Conservation (phyloP, 768 basidiomycete genomes). For the Psilocybe cubensis region DNA sequence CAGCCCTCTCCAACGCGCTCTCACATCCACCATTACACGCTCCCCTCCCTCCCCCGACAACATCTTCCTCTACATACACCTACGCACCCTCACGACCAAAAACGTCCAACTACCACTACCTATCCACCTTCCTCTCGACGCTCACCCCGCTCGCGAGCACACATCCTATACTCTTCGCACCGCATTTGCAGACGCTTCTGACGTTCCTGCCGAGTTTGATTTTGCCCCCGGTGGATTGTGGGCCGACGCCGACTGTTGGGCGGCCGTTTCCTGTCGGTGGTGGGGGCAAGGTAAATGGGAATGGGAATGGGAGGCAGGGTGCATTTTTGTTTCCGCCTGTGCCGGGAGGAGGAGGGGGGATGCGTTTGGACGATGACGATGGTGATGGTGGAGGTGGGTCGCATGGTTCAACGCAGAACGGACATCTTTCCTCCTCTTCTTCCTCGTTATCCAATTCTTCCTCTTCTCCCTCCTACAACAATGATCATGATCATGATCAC, state of each 20-base stretch:
- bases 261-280: constrained; percentile 44
- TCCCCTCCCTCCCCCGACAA: constrained; percentile 25
- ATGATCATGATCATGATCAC: constrained; percentile 30
- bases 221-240: constrained; percentile 57
- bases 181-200: constrained; percentile 70
- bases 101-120: too few species aligned
- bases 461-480: constrained; percentile 25
- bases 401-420: too few species aligned
- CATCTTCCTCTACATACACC: constrained; percentile 19
- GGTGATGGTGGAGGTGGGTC: background rate
- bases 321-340: constrained; percentile 45
- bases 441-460: too few species aligned
- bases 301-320: constrained; percentile 26
- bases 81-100: too few species aligned
- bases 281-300: constrained; percentile 2
- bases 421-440: too few species aligned
- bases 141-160: constrained; percentile 73
- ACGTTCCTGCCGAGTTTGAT: constrained; percentile 73
- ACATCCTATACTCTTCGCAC: constrained; percentile 72
- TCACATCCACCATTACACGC: constrained; percentile 28
- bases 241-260: constrained; percentile 52
- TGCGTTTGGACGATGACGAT: background rate
- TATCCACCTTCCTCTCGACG: constrained; percentile 67
- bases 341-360: constrained; percentile 29
- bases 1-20: constrained; percentile 48